Conservation (phyloP, 2,329 filamentous ascomycete genomes). For the Paracoccidioides lutzii region DNA sequence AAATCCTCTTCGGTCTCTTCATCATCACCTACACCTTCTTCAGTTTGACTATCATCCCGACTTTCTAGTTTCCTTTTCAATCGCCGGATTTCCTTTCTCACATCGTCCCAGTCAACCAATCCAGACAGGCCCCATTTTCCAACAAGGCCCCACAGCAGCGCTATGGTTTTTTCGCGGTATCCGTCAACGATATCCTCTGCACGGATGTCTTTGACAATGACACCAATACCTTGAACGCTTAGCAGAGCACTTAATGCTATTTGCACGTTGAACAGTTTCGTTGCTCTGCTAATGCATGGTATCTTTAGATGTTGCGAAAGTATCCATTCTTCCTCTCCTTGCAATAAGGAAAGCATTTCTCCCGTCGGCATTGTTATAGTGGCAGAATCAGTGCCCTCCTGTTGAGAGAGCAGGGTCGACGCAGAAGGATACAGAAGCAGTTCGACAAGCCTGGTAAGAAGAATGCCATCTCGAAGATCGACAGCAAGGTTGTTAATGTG, state of each 20-base stretch:
- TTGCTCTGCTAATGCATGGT: constrained; percentile 41
- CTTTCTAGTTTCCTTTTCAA: constrained; percentile 22
- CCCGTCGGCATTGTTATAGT: constrained; percentile 35
- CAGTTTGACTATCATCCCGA: constrained; percentile 10
- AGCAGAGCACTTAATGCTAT: constrained; percentile 42
- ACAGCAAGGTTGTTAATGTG: constrained; percentile 47
- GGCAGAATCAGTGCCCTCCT: constrained; percentile 22
- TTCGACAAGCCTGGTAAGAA: constrained; percentile 48
- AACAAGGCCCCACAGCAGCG: constrained; percentile 47
- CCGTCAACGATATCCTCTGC: constrained; percentile 51
- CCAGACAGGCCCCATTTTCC: constrained; percentile 42
- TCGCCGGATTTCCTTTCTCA: constrained; percentile 39
- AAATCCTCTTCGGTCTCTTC: constrained; percentile 21
- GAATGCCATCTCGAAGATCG: constrained; percentile 49
- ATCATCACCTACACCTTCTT: constrained; percentile 12
- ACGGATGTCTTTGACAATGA: constrained; percentile 32
- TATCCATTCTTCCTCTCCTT: constrained; percentile 30
- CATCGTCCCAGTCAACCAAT: constrained; percentile 43
- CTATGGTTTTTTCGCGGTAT: constrained; percentile 51
- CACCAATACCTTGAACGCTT: constrained; percentile 29
- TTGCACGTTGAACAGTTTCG: constrained; percentile 48
- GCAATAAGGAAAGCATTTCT: constrained; percentile 27
- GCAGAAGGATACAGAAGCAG: constrained; percentile 37
- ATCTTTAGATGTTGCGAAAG: constrained; percentile 47
- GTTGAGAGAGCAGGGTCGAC: constrained; percentile 14